Evolutionary conservation across 345 rosid genomes (phyloP), one percentile per base, ranked within the genome.

Genomic region (Heritiera fomes): DNA sequence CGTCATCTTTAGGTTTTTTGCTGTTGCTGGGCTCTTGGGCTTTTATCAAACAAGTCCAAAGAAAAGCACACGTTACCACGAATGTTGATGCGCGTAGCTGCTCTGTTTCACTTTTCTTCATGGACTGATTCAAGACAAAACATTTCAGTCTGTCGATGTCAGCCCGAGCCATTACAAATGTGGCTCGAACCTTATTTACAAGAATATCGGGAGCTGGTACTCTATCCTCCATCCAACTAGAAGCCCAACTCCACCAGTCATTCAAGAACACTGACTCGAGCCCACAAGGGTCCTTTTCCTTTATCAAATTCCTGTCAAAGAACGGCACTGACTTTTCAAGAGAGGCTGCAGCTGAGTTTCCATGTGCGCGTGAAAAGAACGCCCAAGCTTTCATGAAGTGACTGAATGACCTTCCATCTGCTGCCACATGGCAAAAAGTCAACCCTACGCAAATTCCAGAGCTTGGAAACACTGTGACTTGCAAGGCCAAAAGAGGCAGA

Each of bases 341-440:
- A 12, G 30, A 23, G 63, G 63, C 8, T 11, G 60, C 12, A 18
- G 52, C 12, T 18, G 58, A 28, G 40, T 71, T 78, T 75, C 70
- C 82, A 38, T 12, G 28, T n/a, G 82, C 81, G 41, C 50, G 64
- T 17, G 70, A 60, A 62, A 88, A 8, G 2, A 82, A 78, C 80
- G 83, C 85, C 89, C 90, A 89, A 23, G 72, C 58, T 81, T 78
- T 89, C 62, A 84, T 58, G 77, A 81, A 86, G 30, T 82, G 80
- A 13, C 50, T 67, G 40, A 80, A 75, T 0, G 85, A n/a, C 30
- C 75, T 82, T 6, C 87, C 89, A 73, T 87, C 90, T 20, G 67
- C 79, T n/a, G 41, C 84, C 61, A 79, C 84, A 56, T 83, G 86
- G 64, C 47, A 43, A 23, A 60, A 13, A 2, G 68, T 64, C 28